phyloP scores from a whole-genome alignment of 2,329 filamentous ascomycete species.

The Bipolaris zeicola region DNA sequence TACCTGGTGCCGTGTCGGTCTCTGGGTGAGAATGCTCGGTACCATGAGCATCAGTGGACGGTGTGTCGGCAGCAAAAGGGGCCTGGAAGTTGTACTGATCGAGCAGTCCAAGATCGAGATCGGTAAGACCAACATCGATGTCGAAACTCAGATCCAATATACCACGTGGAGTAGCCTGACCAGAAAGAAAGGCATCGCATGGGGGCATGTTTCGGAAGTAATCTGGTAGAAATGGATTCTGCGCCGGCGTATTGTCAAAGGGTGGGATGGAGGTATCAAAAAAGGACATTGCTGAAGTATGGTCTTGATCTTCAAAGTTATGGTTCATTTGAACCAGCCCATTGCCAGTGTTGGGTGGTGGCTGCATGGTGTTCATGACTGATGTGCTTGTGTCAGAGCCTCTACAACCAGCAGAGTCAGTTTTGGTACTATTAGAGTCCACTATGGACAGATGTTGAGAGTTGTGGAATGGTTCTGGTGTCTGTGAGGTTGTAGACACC shows the following conservation, averaged over 20 bases:
- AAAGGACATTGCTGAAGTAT: slow-evolving; percentile 12
- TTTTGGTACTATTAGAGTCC: not conserved
- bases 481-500: slow-evolving; percentile 12
- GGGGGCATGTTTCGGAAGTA: slow-evolving; percentile 41
- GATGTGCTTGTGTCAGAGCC: slow-evolving; percentile 1
- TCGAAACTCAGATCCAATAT: slow-evolving; percentile 54
- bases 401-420: not conserved
- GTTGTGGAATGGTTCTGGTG: slow-evolving; percentile 7
- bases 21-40: slow-evolving; percentile 22
- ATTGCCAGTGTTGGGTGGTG: slow-evolving; percentile 5
- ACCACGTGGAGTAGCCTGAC: slow-evolving; percentile 52
- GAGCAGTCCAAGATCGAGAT: slow-evolving; percentile 53
- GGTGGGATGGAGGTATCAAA: slow-evolving; percentile 22
- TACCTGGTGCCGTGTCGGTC: slow-evolving; percentile 28
- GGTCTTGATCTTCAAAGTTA: slow-evolving; percentile 11
- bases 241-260: slow-evolving; percentile 22
- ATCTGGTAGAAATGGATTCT: slow-evolving; percentile 33
- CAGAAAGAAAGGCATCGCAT: slow-evolving; percentile 37
- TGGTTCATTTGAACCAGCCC: slow-evolving; percentile 13
- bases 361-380: slow-evolving; percentile 10
- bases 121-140: slow-evolving; percentile 53
- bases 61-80: slow-evolving; percentile 47
- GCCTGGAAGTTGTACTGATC: slow-evolving; percentile 54
- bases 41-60: slow-evolving; percentile 29
- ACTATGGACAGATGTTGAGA: slow-evolving; percentile 7